These are phyloP conservation scores for Saccharomyces hybrid DNA, from an alignment of 1,139 yeast genomes.

Conservation along the genomic window DNA sequence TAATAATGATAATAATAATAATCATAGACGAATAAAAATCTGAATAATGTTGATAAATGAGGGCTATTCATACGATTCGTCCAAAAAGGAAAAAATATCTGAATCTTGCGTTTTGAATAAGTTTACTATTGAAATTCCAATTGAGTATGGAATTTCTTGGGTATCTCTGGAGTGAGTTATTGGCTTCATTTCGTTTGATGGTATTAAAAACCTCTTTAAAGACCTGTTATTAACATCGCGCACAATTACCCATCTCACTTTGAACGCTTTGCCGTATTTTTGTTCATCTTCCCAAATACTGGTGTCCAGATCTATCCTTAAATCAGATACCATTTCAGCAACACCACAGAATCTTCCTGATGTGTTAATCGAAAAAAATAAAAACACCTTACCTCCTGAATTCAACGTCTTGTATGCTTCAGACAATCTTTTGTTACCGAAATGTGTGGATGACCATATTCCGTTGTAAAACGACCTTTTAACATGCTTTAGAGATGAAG, in stretches of 20 bases:
- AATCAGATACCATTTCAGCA: slow-evolving; percentile 45
- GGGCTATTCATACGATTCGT: slow-evolving; percentile 27
- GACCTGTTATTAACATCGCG: slow-evolving; percentile 45
- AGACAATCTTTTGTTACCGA: slow-evolving; percentile 47
- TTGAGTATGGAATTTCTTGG: slow-evolving; percentile 39
- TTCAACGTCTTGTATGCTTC: slow-evolving; percentile 32
- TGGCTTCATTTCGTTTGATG: slow-evolving; percentile 44
- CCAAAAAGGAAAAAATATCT: slow-evolving; percentile 13
- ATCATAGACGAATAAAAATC: too few relatives aligned
- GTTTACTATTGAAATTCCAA: slow-evolving; percentile 44
- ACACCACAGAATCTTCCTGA: slow-evolving; percentile 57
- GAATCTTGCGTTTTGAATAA: slow-evolving; percentile 31
- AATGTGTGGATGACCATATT: slow-evolving; percentile 54
- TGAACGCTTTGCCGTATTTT: slow-evolving; percentile 47
- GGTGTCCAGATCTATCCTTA: slow-evolving; percentile 35
- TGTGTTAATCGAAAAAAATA: slow-evolving; percentile 52
- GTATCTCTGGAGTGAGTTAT: slow-evolving; percentile 55
- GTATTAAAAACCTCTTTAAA: slow-evolving; percentile 40
- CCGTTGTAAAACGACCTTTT: slow-evolving; percentile 42
- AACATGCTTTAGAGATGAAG: slow-evolving; percentile 45
- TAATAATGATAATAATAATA: neutral
- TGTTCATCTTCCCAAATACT: slow-evolving; percentile 46
- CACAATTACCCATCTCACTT: slow-evolving; percentile 45
- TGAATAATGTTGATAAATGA: neutral
- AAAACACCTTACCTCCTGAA: slow-evolving; percentile 32